A percentile compares a stretch with the other conserved stretches of the same genome.
Conservation (phyloP, 1,139 yeast species). For the Candida albicans region DNA sequence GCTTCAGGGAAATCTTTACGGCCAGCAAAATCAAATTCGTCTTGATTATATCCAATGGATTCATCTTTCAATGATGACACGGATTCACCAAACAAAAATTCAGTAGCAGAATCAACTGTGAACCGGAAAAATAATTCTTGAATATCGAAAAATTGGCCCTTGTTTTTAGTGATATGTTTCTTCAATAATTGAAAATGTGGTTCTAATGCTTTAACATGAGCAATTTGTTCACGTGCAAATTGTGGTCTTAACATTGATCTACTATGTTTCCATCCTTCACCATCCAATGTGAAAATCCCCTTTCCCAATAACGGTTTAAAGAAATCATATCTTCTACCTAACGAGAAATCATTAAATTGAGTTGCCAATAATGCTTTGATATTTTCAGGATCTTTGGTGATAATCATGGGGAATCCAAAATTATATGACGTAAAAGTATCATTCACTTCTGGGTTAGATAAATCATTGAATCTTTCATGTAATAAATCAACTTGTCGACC, state of each 20-base stretch:
- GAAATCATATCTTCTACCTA: conserved; percentile 43
- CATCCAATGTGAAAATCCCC: conserved; percentile 57
- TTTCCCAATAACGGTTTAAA: conserved; percentile 49
- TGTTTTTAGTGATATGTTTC: conserved; percentile 26
- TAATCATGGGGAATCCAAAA: conserved; percentile 20
- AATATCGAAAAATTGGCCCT: conserved; percentile 31
- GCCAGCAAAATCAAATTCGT: conserved; percentile 19
- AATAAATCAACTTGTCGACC: conserved; percentile 15
- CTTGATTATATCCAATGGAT: conserved; percentile 24
- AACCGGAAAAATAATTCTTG: conserved; percentile 38
- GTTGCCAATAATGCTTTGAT: conserved; percentile 38
- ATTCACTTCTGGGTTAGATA: conserved; percentile 12
- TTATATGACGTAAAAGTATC: conserved; percentile 17
- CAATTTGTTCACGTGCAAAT: conserved; percentile 51
- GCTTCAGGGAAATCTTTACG: conserved; percentile 26
- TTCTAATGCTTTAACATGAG: conserved; percentile 46
- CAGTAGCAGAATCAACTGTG: conserved; percentile 44
- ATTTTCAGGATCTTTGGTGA: conserved; percentile 31
- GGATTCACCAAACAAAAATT: conserved; percentile 41
- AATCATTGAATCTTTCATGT: conserved; percentile 9
- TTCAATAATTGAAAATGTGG: conserved; percentile 41
- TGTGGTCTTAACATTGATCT: conserved; percentile 57
- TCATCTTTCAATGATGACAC: conserved; percentile 33
- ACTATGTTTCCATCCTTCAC: conserved; percentile 56
- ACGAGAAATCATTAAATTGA: conserved; percentile 48